Base-by-base conservation (phyloP, 1,139 yeast species). In the Candida neerlandica region DNA sequence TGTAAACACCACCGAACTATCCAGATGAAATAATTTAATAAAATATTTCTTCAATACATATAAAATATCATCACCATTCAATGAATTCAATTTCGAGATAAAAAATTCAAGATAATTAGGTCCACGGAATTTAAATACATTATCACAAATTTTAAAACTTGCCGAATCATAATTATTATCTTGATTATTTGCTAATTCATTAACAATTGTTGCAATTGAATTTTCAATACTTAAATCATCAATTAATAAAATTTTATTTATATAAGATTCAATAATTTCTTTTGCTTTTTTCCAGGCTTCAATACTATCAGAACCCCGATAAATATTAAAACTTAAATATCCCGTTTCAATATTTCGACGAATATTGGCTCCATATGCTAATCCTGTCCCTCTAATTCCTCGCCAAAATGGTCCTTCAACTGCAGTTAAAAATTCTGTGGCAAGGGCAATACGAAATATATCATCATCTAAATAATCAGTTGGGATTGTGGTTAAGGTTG, bases 361-460 rank as follows among this genome's bases (percentile, higher is more conserved):
- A 55, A 90, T 75, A 49, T 72, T 76, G 1, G 94, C 95, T 30
- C 97, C 97, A 66, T 95, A 95, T 0, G 98, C 98, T 48, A 90
- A 75, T 1, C 99, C 99, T 1, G 92, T 81, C 37, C 99, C 99
- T 68, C 99, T 82, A 38, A 95, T 89, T 45, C 95, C 96, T 62
- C 91, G 81, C 98, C 99, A 94, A 57, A 94, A 86, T 35, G 99
- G 98, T 1, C 99, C 99, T 67, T 95, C 99, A 21, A 90, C 90
- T 27, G 92, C 88, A 57, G 86, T 86, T 52, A 95, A 73, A 61
- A 85, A 88, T 51, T 88, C 92, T 10, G 87, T 78, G 6, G 94
- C 90, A 18, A 94, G 76, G 0, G 86, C 79, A 43, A 94, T 77
- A 26, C 85, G 85, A 47, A 88, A 84, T 38, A 85, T 73, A 59